Percentiles rank a stretch among this genome's conserved stretches.
Evolutionary conservation across 1,284 basidiomycete genomes (phyloP).

Genomic region (Papiliotrema laurentii): DNA sequence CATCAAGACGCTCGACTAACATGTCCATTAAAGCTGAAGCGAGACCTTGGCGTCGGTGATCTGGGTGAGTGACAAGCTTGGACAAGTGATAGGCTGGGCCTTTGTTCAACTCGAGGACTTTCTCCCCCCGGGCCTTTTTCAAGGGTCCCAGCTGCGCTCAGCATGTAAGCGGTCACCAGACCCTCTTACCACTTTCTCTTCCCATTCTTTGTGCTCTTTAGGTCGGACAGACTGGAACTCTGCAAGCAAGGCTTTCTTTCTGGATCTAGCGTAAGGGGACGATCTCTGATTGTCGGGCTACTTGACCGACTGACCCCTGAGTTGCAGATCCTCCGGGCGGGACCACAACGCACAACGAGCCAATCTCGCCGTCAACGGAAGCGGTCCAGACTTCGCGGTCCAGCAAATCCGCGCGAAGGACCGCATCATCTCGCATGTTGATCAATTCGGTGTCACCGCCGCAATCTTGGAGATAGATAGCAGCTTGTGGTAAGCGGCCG

Average conservation of each 20-base stretch:
- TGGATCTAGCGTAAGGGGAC: not conserved
- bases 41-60: not conserved
- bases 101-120: not conserved
- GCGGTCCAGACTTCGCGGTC: not conserved
- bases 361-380: not conserved
- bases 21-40: not conserved
- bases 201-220: not conserved
- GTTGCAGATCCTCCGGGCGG: not conserved
- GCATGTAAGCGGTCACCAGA: not conserved
- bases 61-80: not conserved
- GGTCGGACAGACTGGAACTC: not conserved
- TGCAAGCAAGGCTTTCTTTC: not conserved
- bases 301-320: not conserved
- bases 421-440: not conserved
- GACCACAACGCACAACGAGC: not conserved
- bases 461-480: not conserved
- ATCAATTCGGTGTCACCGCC: not conserved
- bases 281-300: not conserved
- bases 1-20: not conserved
- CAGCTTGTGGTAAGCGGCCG: not conserved
- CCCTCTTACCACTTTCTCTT: not conserved
- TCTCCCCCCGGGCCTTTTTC: not conserved
- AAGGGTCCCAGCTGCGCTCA: not conserved
- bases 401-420: not conserved
- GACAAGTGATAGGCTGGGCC: not conserved